Conservation (phyloP, 371 early-diverging fungal genomes). For the Catenaria anguillulae region DNA sequence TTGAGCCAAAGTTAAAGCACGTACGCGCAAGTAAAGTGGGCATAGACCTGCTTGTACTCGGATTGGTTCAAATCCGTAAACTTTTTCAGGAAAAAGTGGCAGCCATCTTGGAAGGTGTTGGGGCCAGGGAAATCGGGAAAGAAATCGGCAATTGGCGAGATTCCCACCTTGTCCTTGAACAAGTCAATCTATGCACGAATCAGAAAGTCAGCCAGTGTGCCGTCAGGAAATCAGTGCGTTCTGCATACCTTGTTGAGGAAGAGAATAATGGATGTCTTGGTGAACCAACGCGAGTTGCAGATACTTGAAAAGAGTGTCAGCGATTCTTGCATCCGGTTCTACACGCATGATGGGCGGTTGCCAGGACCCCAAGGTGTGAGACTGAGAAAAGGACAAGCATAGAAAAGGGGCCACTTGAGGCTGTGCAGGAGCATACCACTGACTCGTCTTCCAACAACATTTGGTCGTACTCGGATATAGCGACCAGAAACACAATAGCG, state of each 20-base stretch:
- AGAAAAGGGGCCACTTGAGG: neutral
- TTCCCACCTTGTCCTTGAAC: slow-evolving; percentile 71
- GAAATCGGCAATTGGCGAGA: slow-evolving; percentile 57
- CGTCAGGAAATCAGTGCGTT: slow-evolving; percentile 53
- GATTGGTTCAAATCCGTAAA: slow-evolving; percentile 69
- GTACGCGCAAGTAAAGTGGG: slow-evolving; percentile 62
- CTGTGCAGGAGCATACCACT: slow-evolving; percentile 45
- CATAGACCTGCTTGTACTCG: slow-evolving; percentile 69
- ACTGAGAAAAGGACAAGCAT: neutral
- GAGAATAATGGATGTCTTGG: slow-evolving; percentile 79
- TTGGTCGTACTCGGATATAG: slow-evolving; percentile 90
- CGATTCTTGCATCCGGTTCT: slow-evolving; percentile 93
- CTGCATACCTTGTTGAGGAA: slow-evolving; percentile 67
- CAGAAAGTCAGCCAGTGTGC: slow-evolving; percentile 82
- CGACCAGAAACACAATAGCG: slow-evolving; percentile 85
- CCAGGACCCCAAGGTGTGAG: neutral
- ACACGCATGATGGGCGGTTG: too few species aligned
- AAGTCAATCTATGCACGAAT: slow-evolving; percentile 95
- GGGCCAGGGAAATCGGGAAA: slow-evolving; percentile 74
- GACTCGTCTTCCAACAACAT: slow-evolving; percentile 89
- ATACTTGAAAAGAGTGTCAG: slow-evolving; percentile 88
- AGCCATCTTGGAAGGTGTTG: slow-evolving; percentile 57
- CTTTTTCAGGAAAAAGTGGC: slow-evolving; percentile 66
- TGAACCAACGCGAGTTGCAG: slow-evolving; percentile 88
- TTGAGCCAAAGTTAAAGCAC: neutral